A percentile compares a stretch with the other conserved stretches of the same genome.
These are phyloP conservation scores for Candida patagonica DNA, from an alignment of 805 yeast species.

Conservation along the genomic window DNA sequence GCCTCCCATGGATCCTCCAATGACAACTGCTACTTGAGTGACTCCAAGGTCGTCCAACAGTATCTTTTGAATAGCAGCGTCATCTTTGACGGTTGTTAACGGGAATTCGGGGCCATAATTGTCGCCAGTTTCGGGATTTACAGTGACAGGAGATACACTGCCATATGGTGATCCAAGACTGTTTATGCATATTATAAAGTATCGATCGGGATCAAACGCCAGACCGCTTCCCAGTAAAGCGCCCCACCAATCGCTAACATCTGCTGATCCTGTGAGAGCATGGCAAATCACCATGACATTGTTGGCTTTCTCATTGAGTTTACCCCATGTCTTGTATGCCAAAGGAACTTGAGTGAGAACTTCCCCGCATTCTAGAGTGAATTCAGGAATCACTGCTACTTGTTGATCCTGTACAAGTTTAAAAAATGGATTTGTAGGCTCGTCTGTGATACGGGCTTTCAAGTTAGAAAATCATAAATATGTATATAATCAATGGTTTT, in stretches of 20 bases:
- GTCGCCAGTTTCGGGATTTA: conserved; percentile 65
- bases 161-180: conserved; percentile 97
- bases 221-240: conserved; percentile 77
- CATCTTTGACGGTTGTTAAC: conserved; percentile 87
- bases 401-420: conserved; percentile 67
- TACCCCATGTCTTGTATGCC: conserved; percentile 96
- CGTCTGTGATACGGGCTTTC: conserved; percentile 8
- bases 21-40: conserved; percentile 67
- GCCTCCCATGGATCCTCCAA: conserved; percentile 99
- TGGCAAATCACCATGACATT: conserved; percentile 90
- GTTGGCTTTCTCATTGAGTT: conserved; percentile 54
- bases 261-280: conserved; percentile 92
- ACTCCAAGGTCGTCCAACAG: conserved; percentile 76
- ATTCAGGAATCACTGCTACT: conserved; percentile 66
- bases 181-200: conserved; percentile 79
- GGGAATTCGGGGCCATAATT: conserved; percentile 95
- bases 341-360: conserved; percentile 66
- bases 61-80: conserved; percentile 65
- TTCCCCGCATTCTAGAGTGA: conserved; percentile 76
- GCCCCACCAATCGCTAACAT: conserved; percentile 99
- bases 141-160: conserved; percentile 80
- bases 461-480: not conserved
- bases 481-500: too few species aligned
- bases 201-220: conserved; percentile 86
- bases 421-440: conserved; percentile 51